Evolutionary conservation across 2,329 filamentous ascomycete species (phyloP).

Genomic region (Reticulascus tulasneorum): DNA sequence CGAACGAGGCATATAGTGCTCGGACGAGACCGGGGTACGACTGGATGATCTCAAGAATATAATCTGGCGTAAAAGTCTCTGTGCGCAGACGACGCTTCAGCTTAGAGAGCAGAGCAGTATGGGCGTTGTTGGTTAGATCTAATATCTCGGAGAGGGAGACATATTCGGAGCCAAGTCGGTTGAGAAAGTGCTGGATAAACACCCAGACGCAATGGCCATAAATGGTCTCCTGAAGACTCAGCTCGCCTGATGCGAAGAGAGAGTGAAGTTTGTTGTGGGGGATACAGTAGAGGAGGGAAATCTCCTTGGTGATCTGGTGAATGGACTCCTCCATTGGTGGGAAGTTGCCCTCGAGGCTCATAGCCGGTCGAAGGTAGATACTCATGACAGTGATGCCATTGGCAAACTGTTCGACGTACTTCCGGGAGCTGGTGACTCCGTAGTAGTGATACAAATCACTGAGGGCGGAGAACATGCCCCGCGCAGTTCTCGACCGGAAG

Average conservation of each 20-base stretch:
- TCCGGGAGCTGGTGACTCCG: constrained; percentile 89
- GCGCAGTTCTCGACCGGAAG: constrained; percentile 87
- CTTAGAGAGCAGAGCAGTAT: constrained; percentile 43
- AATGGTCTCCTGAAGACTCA: constrained; percentile 94
- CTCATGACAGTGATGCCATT: constrained; percentile 98
- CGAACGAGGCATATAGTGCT: constrained; percentile 86
- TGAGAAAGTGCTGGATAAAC: constrained; percentile 96
- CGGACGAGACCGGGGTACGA: constrained; percentile 85
- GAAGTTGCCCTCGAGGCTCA: constrained; percentile 50
- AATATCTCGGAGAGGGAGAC: constrained; percentile 78
- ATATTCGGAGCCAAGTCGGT: constrained; percentile 90
- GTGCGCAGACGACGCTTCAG: constrained; percentile 92
- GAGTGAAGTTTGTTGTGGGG: constrained; percentile 94
- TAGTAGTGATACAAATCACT: constrained; percentile 99
- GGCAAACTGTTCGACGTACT: constrained; percentile 98
- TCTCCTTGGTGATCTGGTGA: constrained; percentile 98
- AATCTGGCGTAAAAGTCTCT: constrained; percentile 96
- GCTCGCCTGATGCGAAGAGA: constrained; percentile 77
- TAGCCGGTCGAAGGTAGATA: constrained; percentile 78
- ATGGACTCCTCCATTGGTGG: constrained; percentile 92
- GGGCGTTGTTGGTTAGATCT: constrained; percentile 61
- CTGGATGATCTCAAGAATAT: constrained; percentile 95
- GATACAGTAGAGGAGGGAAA: constrained; percentile 94
- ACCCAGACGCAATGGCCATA: constrained; percentile 98
- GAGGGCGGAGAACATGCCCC: constrained; percentile 90